Base-by-base conservation (phyloP, 2,329 filamentous ascomycete genomes). In the Tetracladium maxilliforme region DNA sequence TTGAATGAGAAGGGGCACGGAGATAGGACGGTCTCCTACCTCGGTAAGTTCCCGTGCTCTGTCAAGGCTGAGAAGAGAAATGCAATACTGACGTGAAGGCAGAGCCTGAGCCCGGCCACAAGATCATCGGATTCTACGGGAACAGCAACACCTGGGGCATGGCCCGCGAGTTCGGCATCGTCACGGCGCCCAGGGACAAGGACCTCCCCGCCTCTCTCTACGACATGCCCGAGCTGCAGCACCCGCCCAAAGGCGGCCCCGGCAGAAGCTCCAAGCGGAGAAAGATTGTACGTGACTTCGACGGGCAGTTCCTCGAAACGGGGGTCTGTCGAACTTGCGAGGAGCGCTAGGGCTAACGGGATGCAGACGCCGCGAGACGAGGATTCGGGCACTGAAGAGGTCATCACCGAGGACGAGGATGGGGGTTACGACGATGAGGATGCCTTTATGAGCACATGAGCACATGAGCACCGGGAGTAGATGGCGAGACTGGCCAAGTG, bases 121-220 rank as follows among this genome's bases (percentile, higher is more conserved):
- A 43, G 9, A 52, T 63, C 22, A 43, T 64, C 7, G 58, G 58
- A 0, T 62, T 63, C 32, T 60, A 43, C 29, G 58, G 58, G 3
- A 39, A 35, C 24, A 58, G 49, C 28, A 34, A 37, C 6, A 10
- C 15, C 5, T 36, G 34, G 8, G 37, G 33, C 3, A 17, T 12
- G 6, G 29, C 29, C 1, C 40, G 33, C 26, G 50, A 61, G 32
- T 62, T 63, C 39, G 59, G 58, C 5, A 61, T 63, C 24, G 45
- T 64, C 12, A 62, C 52, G 2, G 54, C 48, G 5, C 51, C 54
- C 1, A 49, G 40, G 27, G 42, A 40, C 18, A 38, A 52, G 4
- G 46, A 49, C 6, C 32, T 61, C 9, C 57, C 58, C 1, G 44
- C 46, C 2, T 31, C 30, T 6, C 41, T 56, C 2, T 62, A 54